Evolutionary conservation across 495 filamentous ascomycete species (phyloP).

Genomic region (Aspergillus nidulans): DNA sequence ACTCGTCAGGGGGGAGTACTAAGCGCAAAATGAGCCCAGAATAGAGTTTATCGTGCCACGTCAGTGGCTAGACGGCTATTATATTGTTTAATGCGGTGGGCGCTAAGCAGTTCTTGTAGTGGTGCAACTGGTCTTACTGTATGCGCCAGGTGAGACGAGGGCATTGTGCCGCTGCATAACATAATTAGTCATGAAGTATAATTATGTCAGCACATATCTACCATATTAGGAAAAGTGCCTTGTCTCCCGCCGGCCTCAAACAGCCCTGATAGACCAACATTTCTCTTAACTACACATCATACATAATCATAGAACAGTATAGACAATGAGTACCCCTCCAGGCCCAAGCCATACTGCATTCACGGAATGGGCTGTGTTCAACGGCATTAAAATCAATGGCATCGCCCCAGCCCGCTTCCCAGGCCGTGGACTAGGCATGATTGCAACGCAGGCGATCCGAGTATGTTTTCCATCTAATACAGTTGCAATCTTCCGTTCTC

Average conservation of each 20-base stretch:
- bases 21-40: too few species aligned
- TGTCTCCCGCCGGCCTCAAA: background rate
- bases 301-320: background rate
- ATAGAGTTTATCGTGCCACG: too few species aligned
- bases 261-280: background rate
- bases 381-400: slow-evolving; percentile 53
- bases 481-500: too few species aligned
- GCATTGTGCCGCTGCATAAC: too few species aligned
- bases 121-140: too few species aligned
- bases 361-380: slow-evolving; percentile 49
- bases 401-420: slow-evolving; percentile 53
- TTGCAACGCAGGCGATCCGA: slow-evolving; percentile 56
- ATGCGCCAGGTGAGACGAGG: too few species aligned
- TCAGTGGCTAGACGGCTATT: too few species aligned
- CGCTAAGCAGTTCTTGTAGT: too few species aligned
- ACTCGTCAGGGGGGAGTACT: too few species aligned
- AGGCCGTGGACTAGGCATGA: slow-evolving; percentile 63
- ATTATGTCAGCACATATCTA: too few species aligned
- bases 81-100: too few species aligned
- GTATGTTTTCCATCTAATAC: slow-evolving; percentile 28
- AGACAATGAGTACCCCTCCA: slow-evolving; percentile 11
- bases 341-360: slow-evolving; percentile 39
- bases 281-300: background rate
- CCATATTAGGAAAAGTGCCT: background rate
- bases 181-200: too few species aligned